These are phyloP conservation scores for Testicularia cyperi DNA, from an alignment of 1,284 basidiomycete genomes.

Conservation along the genomic window DNA sequence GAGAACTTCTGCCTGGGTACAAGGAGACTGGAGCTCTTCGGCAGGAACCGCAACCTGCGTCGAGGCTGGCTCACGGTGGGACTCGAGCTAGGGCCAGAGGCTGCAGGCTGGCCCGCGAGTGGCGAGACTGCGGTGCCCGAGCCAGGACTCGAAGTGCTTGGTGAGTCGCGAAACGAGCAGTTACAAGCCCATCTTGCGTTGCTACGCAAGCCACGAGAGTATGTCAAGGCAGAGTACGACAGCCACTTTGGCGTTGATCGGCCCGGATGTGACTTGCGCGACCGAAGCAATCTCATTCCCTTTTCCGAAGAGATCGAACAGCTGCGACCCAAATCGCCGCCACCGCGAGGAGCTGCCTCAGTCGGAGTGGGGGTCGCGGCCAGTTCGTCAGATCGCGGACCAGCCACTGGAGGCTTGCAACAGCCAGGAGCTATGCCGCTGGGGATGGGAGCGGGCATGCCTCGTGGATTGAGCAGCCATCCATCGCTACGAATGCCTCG, in stretches of 20 bases:
- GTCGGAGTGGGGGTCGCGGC: too few relatives aligned
- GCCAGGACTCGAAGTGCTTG: constrained; percentile 5
- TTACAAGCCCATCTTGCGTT: constrained; percentile 3
- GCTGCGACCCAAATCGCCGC: constrained; percentile 52
- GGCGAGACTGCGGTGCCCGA: constrained; percentile 5
- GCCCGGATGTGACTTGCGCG: constrained; percentile 42
- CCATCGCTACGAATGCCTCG: constrained; percentile 15
- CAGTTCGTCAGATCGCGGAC: too few relatives aligned
- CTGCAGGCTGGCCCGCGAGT: constrained; percentile 13
- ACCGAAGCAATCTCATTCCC: constrained; percentile 50
- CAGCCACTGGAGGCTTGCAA: too few relatives aligned
- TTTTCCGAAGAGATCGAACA: constrained; percentile 40
- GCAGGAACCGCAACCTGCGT: constrained; percentile 71
- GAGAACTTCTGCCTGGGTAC: constrained; percentile 97
- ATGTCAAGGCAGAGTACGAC: constrained; percentile 41
- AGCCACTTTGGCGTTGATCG: constrained; percentile 46
- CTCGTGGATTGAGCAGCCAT: constrained; percentile 21
- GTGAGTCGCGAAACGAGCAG: neutral
- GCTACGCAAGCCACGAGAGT: constrained; percentile 22
- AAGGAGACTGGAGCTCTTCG: constrained; percentile 87
- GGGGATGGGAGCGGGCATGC: constrained; percentile 7
- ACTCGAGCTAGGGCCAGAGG: constrained; percentile 47
- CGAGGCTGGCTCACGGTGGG: constrained; percentile 91
- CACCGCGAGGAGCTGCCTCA: too few relatives aligned
- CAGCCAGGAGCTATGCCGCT: too few relatives aligned